phyloP scores from a whole-genome alignment of 306 rosid species.

The Myrica gale region DNA sequence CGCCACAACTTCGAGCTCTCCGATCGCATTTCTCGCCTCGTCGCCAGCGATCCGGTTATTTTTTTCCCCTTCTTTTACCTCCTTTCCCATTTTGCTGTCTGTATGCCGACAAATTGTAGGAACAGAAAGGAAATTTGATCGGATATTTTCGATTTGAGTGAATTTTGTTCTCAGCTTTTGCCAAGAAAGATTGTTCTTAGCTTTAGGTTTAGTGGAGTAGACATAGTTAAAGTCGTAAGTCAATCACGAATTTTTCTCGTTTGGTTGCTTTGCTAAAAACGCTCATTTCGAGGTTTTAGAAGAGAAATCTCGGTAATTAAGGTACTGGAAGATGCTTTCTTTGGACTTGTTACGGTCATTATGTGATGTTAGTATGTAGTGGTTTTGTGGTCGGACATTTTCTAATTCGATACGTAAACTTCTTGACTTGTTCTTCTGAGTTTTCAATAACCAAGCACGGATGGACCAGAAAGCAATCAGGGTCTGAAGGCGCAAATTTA shows the following conservation, averaged over 20 bases:
- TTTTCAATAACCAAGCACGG: not conserved
- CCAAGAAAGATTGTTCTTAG: too few relatives aligned
- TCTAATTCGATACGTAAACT: not conserved
- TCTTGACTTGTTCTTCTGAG: not conserved
- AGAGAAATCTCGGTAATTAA: too few relatives aligned
- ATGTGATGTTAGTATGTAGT: not conserved
- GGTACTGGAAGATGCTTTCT: not conserved
- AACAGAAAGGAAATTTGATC: not conserved
- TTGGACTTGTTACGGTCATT: not conserved
- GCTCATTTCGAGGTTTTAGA: too few relatives aligned
- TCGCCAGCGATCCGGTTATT: constrained; percentile 84
- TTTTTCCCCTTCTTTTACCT: not conserved
- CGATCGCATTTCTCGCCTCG: constrained; percentile 77
- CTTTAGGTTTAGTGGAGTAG: not conserved
- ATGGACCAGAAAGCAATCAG: not conserved
- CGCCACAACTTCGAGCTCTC: constrained; percentile 58
- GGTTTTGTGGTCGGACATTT: not conserved
- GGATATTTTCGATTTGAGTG: not conserved
- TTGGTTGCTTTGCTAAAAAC: not conserved
- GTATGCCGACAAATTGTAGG: constrained; percentile 12
- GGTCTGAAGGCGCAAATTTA: too few relatives aligned
- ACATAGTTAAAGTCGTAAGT: not conserved
- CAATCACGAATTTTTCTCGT: not conserved
- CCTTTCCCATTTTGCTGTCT: constrained; percentile 2
- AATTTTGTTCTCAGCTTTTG: not conserved